These are phyloP conservation scores for Gnomoniopsis smithogilvyi DNA, from an alignment of 2,329 filamentous ascomycete genomes.

Conservation along the genomic window DNA sequence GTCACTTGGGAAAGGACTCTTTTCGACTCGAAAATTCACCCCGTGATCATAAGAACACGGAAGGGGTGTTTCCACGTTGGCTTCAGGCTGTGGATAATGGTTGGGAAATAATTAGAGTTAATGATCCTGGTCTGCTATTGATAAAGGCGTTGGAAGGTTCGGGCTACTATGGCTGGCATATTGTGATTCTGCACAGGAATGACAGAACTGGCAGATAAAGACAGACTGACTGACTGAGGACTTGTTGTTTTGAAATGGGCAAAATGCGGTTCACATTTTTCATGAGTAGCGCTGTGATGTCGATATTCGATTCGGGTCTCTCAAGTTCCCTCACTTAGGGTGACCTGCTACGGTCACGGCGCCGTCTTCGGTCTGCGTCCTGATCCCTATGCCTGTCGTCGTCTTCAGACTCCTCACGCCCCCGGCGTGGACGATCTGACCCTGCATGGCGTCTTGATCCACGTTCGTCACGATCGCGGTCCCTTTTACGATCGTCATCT, in stretches of 20 bases:
- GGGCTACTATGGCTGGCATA: not conserved
- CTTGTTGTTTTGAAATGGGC: not conserved
- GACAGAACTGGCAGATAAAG: constrained; percentile 12
- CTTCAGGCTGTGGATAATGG: not conserved
- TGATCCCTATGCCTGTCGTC: constrained; percentile 6
- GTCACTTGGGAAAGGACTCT: not conserved
- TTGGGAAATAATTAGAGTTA: not conserved
- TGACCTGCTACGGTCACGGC: constrained; percentile 42
- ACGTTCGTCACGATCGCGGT: constrained; percentile 22
- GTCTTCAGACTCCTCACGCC: constrained; percentile 28
- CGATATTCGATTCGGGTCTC: too few relatives aligned
- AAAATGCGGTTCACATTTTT: too few relatives aligned
- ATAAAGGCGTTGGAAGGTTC: constrained; percentile 22
- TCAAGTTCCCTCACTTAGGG: too few relatives aligned
- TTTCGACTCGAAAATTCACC: too few relatives aligned
- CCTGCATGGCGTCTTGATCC: constrained; percentile 26
- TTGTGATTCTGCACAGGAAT: constrained; percentile 9
- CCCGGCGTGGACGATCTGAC: constrained; percentile 26
- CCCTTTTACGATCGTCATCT: constrained; percentile 23
- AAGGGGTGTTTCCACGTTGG: not conserved
- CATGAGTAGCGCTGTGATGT: too few relatives aligned
- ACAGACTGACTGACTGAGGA: not conserved
- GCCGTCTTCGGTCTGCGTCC: constrained; percentile 23
- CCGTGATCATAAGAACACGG: not conserved
- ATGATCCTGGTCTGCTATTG: not conserved